Evolutionary conservation across 495 filamentous ascomycete genomes (phyloP).

Genomic region (Rusavskia elegans): DNA sequence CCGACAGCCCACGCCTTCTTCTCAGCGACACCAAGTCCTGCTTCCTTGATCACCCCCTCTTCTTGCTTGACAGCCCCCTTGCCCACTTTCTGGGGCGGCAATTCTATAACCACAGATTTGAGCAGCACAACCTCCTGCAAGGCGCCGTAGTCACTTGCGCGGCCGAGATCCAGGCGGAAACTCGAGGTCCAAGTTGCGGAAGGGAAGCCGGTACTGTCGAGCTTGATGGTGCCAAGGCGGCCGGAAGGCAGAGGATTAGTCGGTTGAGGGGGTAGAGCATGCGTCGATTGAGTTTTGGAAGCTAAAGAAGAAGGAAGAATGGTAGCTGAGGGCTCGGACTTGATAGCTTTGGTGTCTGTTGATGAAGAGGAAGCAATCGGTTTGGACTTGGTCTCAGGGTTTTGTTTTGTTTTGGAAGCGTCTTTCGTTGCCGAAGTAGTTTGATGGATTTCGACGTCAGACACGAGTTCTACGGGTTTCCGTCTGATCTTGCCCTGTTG

Average conservation of each 20-base stretch:
- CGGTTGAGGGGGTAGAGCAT: slow-evolving; percentile 26
- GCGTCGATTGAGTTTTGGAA: no score
- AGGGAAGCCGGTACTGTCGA: slow-evolving; percentile 32
- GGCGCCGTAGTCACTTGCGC: slow-evolving; percentile 16
- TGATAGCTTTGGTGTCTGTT: neutral
- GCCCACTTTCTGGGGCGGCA: neutral
- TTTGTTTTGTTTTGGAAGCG: slow-evolving; percentile 15
- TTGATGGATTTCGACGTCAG: slow-evolving; percentile 2
- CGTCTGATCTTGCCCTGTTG: neutral
- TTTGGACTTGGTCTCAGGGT: slow-evolving; percentile 6
- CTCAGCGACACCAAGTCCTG: slow-evolving; percentile 1
- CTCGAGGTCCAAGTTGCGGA: slow-evolving; percentile 30
- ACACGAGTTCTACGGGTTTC: slow-evolving; percentile 6
- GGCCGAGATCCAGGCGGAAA: slow-evolving; percentile 13
- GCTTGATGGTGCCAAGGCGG: slow-evolving; percentile 37
- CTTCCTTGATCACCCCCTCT: slow-evolving; percentile 6
- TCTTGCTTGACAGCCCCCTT: slow-evolving; percentile 5
- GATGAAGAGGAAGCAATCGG: neutral
- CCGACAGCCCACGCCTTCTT: slow-evolving; percentile 33
- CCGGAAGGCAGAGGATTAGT: slow-evolving; percentile 21
- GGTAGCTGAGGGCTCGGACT: slow-evolving; percentile 1
- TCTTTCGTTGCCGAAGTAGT: slow-evolving; percentile 1
- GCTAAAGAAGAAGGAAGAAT: slow-evolving; percentile 12
- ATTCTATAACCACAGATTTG: neutral
- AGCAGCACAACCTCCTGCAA: slow-evolving; percentile 33